A percentile compares a stretch with the other conserved stretches of the same genome.
Conservation (phyloP, 139 green algal genomes). For the Chlorella ohadii region DNA sequence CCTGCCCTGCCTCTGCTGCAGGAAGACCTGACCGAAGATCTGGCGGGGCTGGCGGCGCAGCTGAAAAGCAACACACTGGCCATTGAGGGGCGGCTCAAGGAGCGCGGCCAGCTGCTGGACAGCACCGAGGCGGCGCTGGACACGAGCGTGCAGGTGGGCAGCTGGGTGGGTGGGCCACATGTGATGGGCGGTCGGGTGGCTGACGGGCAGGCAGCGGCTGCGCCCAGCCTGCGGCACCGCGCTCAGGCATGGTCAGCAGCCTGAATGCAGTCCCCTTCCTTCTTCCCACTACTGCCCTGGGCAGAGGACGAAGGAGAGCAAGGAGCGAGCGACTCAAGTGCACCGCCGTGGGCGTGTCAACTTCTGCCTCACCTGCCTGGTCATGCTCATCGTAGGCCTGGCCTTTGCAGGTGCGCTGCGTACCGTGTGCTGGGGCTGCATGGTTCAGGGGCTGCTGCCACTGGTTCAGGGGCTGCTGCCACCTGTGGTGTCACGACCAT, state of each 20-base stretch:
- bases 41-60: slow-evolving; percentile 51
- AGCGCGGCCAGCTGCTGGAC: slow-evolving; percentile 48
- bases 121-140: slow-evolving; percentile 54
- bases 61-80: slow-evolving; percentile 59
- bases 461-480: too few relatives aligned
- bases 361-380: slow-evolving; percentile 52
- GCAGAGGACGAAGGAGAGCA: slow-evolving; percentile 19
- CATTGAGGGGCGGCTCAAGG: slow-evolving; percentile 42
- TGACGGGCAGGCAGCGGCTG: too few relatives aligned
- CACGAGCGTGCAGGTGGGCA: slow-evolving; percentile 24
- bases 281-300: too few relatives aligned
- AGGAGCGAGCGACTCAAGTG: slow-evolving; percentile 1
- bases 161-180: neutral
- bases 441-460: too few relatives aligned
- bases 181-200: too few relatives aligned
- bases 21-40: slow-evolving; percentile 61
- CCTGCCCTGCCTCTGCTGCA: slow-evolving; percentile 15
- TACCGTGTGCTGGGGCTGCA: too few relatives aligned
- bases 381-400: slow-evolving; percentile 49
- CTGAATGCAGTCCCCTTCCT: too few relatives aligned
- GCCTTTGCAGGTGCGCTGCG: slow-evolving; percentile 35
- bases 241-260: too few relatives aligned
- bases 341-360: slow-evolving; percentile 41
- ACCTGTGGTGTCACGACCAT: neutral
- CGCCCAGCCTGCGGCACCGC: too few relatives aligned